These are phyloP conservation scores for Thalassiosira sp. DNA, from an alignment of 352 stramenopile genomes.

Conservation along the genomic window DNA sequence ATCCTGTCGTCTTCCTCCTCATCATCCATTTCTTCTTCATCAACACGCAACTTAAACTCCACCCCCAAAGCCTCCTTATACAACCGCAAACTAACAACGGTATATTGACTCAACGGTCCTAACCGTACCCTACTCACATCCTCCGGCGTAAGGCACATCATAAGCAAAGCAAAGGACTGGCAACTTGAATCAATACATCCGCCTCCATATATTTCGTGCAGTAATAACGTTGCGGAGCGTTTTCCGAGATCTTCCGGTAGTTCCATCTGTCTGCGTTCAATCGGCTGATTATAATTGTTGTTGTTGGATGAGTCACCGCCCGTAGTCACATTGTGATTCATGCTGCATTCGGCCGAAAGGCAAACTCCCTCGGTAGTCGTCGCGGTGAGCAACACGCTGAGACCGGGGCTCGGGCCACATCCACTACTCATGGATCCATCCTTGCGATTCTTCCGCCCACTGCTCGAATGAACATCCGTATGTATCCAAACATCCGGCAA, in stretches of 20 bases:
- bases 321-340: conserved; percentile 58
- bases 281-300: conserved; percentile 2
- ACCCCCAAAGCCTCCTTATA: conserved; percentile 80
- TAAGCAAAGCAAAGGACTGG: conserved; percentile 93
- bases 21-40: conserved; percentile 44
- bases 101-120: conserved; percentile 75
- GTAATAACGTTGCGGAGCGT: conserved; percentile 90
- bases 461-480: conserved; percentile 94
- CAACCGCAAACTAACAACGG: conserved; percentile 73
- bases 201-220: conserved; percentile 94
- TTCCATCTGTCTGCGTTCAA: conserved; percentile 63
- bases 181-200: conserved; percentile 89
- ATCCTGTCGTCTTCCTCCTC: conserved; percentile 10
- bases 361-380: conserved; percentile 96
- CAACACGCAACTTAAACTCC: conserved; percentile 79
- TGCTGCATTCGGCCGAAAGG: conserved; percentile 90
- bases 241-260: conserved; percentile 96
- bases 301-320: no score
- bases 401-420: conserved; percentile 85
- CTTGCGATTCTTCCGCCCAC: no score
- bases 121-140: conserved; percentile 90
- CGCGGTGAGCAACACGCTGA: conserved; percentile 92
- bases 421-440: no score
- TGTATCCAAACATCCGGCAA: conserved; percentile 99
- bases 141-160: conserved; percentile 97